Evolutionary conservation across 768 basidiomycete genomes (phyloP).

Genomic region (Termitomyces sp.): DNA sequence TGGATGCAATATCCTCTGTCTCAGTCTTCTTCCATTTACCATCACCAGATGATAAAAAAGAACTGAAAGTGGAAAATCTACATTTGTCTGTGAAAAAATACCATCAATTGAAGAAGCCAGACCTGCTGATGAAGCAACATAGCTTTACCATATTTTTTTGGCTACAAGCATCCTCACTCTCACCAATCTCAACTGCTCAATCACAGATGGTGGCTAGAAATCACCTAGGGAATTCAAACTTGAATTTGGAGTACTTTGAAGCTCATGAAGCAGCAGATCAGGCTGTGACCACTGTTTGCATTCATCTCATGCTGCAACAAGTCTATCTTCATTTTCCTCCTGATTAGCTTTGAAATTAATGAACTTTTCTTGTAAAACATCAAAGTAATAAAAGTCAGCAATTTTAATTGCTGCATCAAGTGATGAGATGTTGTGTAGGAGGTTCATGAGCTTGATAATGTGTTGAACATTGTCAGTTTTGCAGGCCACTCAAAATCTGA

Average conservation of each 20-base stretch:
- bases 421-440: conserved; percentile 70
- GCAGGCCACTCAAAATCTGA: conserved; percentile 54
- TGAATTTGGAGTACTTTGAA: conserved; percentile 27
- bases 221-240: conserved; percentile 60
- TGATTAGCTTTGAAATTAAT: conserved; percentile 59
- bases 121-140: conserved; percentile 23
- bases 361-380: conserved; percentile 84
- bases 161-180: conserved; percentile 57
- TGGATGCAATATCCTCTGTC: conserved; percentile 34
- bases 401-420: conserved; percentile 82
- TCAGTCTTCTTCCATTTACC: conserved; percentile 63
- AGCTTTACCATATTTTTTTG: conserved; percentile 51
- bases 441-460: conserved; percentile 79
- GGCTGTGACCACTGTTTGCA: conserved; percentile 56
- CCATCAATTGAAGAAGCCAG: conserved; percentile 28
- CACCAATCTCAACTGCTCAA: conserved; percentile 66
- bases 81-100: conserved; percentile 10
- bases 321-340: conserved; percentile 52
- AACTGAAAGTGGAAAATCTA: conserved; percentile 14
- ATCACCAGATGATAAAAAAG: conserved; percentile 18
- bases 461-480: conserved; percentile 82
- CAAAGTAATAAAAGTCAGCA: conserved; percentile 84
- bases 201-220: conserved; percentile 59
- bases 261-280: conserved; percentile 40
- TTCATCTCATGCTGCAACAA: conserved; percentile 50